These are phyloP conservation scores for Yamadazyma pseudoaaseri DNA, from an alignment of 1,139 yeast species.

Conservation along the genomic window DNA sequence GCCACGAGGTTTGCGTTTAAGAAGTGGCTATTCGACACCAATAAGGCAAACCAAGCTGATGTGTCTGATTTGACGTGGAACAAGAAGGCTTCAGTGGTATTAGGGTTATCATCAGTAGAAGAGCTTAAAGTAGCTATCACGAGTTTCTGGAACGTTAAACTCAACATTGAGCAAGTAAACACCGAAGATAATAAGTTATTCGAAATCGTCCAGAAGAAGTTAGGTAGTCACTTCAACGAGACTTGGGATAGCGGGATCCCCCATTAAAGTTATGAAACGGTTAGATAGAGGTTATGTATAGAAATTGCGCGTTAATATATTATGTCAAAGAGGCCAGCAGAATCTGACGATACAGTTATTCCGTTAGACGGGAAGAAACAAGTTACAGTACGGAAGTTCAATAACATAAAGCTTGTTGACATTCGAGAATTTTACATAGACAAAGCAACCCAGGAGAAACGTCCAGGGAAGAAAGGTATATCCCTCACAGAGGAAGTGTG, in stretches of 20 bases:
- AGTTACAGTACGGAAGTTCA: slow-evolving; percentile 69
- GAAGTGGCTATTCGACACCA: slow-evolving; percentile 47
- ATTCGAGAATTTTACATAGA: slow-evolving; percentile 78
- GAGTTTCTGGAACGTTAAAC: slow-evolving; percentile 52
- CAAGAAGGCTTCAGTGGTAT: slow-evolving; percentile 57
- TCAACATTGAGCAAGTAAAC: slow-evolving; percentile 27
- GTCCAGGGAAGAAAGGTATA: slow-evolving; percentile 86
- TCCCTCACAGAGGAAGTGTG: slow-evolving; percentile 73
- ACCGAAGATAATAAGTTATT: slow-evolving; percentile 44
- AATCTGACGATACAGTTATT: slow-evolving; percentile 16
- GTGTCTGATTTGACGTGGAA: slow-evolving; percentile 21
- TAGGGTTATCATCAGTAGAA: slow-evolving; percentile 64
- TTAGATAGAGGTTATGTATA: background rate
- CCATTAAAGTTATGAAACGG: slow-evolving; percentile 1
- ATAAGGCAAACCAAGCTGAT: slow-evolving; percentile 5
- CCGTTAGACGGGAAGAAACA: slow-evolving; percentile 63
- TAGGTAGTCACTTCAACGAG: slow-evolving; percentile 62
- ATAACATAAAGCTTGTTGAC: slow-evolving; percentile 65
- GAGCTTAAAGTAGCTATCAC: slow-evolving; percentile 67
- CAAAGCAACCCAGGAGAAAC: slow-evolving; percentile 53
- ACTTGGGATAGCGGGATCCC: slow-evolving; percentile 71
- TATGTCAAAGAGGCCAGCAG: no score
- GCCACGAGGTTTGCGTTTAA: slow-evolving; percentile 75
- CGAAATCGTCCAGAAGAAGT: slow-evolving; percentile 39
- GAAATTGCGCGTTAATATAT: no score